Evolutionary conservation across 768 basidiomycete genomes (phyloP).

Genomic region (Lactarius vividus): DNA sequence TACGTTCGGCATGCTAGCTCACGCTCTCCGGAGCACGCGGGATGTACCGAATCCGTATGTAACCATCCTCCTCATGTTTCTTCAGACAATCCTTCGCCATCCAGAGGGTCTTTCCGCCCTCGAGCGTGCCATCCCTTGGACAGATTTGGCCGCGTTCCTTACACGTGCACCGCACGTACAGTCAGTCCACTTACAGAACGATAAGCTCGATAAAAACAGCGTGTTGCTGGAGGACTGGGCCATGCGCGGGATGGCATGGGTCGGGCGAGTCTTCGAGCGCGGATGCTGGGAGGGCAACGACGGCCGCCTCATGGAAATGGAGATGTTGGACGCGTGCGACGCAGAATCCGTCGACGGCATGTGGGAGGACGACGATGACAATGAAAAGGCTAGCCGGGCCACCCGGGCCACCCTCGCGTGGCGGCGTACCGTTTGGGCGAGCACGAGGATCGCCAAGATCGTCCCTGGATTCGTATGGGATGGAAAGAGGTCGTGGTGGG

Average conservation of each 20-base stretch:
- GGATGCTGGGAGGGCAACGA: slow-evolving; percentile 81
- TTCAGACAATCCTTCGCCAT: slow-evolving; percentile 72
- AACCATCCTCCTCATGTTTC: slow-evolving; percentile 82
- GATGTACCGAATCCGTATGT: slow-evolving; percentile 86
- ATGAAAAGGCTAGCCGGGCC: slow-evolving; percentile 40
- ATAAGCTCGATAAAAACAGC: slow-evolving; percentile 10
- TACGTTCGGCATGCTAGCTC: slow-evolving; percentile 71
- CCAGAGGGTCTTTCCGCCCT: slow-evolving; percentile 56
- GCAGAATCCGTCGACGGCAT: slow-evolving; percentile 65
- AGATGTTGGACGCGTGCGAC: slow-evolving; percentile 69
- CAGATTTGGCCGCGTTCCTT: slow-evolving; percentile 64
- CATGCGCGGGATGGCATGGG: slow-evolving; percentile 95
- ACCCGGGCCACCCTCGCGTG: slow-evolving; percentile 47
- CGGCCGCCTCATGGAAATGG: slow-evolving; percentile 47
- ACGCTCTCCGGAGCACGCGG: slow-evolving; percentile 61
- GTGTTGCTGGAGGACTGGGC: slow-evolving; percentile 92
- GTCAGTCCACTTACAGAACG: slow-evolving; percentile 32
- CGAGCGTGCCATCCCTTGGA: slow-evolving; percentile 84
- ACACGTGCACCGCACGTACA: slow-evolving; percentile 54
- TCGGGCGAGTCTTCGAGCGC: slow-evolving; percentile 85
- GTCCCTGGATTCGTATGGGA: slow-evolving; percentile 79
- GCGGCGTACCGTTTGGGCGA: slow-evolving; percentile 71
- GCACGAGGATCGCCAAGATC: slow-evolving; percentile 58
- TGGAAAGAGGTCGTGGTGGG: slow-evolving; percentile 56
- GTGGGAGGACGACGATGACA: slow-evolving; percentile 75